Evolutionary conservation across 1,139 yeast species (phyloP).

Genomic region (Spencermartinsiella ligniputridi): DNA sequence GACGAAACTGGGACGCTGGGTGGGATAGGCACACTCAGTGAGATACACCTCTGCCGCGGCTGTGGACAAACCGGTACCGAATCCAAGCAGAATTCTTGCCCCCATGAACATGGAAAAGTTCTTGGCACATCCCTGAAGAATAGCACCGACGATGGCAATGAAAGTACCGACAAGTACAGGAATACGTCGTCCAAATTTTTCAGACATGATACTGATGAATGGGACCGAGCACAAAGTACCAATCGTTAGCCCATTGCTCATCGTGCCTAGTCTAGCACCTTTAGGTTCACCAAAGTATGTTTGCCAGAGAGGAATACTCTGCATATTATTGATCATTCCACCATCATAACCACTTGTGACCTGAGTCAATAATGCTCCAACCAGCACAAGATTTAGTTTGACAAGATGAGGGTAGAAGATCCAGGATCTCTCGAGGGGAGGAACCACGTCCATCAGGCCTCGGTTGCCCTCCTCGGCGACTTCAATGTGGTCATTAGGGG

Average conservation of each 20-base stretch:
- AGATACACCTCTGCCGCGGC: slow-evolving; percentile 7
- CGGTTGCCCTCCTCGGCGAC: not conserved
- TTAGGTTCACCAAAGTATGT: slow-evolving; percentile 36
- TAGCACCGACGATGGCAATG: slow-evolving; percentile 8
- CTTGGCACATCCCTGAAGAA: slow-evolving; percentile 9
- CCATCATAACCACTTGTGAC: slow-evolving; percentile 48
- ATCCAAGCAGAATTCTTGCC: slow-evolving; percentile 8
- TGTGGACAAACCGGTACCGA: slow-evolving; percentile 7
- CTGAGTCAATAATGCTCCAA: slow-evolving; percentile 7
- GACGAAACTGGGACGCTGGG: slow-evolving; percentile 8
- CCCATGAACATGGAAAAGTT: slow-evolving; percentile 7
- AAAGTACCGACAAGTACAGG: slow-evolving; percentile 42
- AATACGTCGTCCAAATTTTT: slow-evolving; percentile 45
- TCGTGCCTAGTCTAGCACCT: slow-evolving; percentile 44
- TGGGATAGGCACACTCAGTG: slow-evolving; percentile 12
- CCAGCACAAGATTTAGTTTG: slow-evolving; percentile 36
- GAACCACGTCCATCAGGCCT: slow-evolving; percentile 19
- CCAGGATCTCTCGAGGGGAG: slow-evolving; percentile 35
- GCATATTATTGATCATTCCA: slow-evolving; percentile 47
- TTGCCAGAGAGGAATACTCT: slow-evolving; percentile 39
- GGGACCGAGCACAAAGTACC: slow-evolving; percentile 35
- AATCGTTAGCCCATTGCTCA: slow-evolving; percentile 49
- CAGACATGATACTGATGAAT: slow-evolving; percentile 35
- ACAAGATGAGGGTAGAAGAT: slow-evolving; percentile 36
- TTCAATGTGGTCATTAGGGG: too few species aligned